Base-by-base conservation (phyloP, 176 grass and related monocot genomes). In the Typha latifolia region DNA sequence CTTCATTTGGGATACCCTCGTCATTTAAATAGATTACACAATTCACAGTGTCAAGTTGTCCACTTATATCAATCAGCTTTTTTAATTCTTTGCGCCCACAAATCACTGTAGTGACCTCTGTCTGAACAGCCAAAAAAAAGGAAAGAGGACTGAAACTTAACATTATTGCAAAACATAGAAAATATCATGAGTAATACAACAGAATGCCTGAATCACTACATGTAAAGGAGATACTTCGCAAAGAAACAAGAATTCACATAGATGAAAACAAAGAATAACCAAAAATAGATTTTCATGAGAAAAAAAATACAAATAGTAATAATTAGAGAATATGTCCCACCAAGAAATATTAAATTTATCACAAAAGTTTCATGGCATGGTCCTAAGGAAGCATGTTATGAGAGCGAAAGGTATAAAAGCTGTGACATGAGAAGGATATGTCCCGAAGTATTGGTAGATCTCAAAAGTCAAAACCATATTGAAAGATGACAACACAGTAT, bases 21-120 rank as follows among this genome's bases (percentile, higher is more conserved):
- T 99, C 94, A 53, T 85, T 73, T 48, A 99, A 74, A 73, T 92
- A 93, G 75, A 99, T 82, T 22, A 93, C 89, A 65, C 82, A 81
- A 68, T 87, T 93, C 70, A 99, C 79, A 61, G 73, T 93, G 47
- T 85, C 78, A 78, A 99, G 89, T 79, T 90, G 89, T 43, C 61
- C 78, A 72, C 72, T 90, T 83, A 93, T 90, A 72, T 84, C 78
- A 62, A 93, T 62, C 82, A 99, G 81, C 48, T 90, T 99, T 73
- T 99, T 99, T 57, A 99, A 51, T 93, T 99, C 89, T 77, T 93
- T 93, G 13, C 27, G 47, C 9, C 94, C 94, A 8, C 89, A 99
- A 51, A 99, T 77, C 47, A 99, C 81, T 6, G 86, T 99, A 24
- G 86, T 83, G 47, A 83, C 94, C 78, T 93, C 89, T 69, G 89